Base-by-base conservation (phyloP, 2,329 filamentous ascomycete species). In the Cordyceps tenuipes region DNA sequence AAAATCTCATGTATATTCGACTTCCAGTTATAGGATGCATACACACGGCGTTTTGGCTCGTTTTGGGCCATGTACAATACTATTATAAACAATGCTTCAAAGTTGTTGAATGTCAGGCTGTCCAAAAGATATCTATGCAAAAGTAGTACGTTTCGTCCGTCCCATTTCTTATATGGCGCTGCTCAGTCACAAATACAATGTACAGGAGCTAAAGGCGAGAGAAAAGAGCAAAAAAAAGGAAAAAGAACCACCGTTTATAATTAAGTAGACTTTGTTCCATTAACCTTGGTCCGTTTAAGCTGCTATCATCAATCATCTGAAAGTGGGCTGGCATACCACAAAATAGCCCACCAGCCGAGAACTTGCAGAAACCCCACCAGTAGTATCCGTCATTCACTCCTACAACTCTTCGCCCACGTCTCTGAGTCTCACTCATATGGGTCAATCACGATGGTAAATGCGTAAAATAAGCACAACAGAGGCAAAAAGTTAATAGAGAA, bases 11-110 rank as follows among this genome's bases (percentile, higher is more conserved):
- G 66, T 72, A 69, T 68, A 70, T 64, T 65, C 63, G 61, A 59
- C 64, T 66, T 47, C 65, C 68, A 63, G 64, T 67, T 64, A 66
- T 26, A 39, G 41, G 31, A 57, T 71, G 69, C 68, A 72, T 72
- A 67, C 64, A 62, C 63, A 66, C 64, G 68, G 71, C 69, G 71
- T 73, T 70, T 65, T 65, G 65, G 66, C 67, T 70, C 61, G 52
- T 60, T 66, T 44, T 64, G 63, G 26, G 68, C 64, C 65, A 66
- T 73, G 65, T 71, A 68, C 62, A 69, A 66, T 67, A 67, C 47
- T 23, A 34, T 53, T 43, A 54, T 41, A 48, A 51, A 21, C 44
- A 50, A 57, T 44, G 21, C 31, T 39, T 39, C 7, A 29, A 58
- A 3, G 26, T 8, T 43, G n/a, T n/a, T 43, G 39, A 43, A 7